Base-by-base conservation (phyloP, 345 rosid species). In the Geranium brycei region DNA sequence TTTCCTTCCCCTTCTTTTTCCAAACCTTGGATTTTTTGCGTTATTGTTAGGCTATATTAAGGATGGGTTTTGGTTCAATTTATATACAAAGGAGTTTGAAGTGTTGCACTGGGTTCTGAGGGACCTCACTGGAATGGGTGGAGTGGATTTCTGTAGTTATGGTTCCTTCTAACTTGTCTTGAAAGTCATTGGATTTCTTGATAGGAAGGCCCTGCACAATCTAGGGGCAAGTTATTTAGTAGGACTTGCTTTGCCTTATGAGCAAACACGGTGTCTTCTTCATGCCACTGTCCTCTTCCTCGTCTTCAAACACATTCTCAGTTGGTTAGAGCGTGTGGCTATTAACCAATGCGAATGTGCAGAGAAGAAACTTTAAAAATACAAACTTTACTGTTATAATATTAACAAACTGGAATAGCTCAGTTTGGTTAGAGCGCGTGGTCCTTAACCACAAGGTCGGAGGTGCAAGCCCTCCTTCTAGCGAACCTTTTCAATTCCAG, bases 311-410 rank as follows among this genome's bases (percentile, higher is more conserved):
- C 28, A 23, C 28, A 23, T 47, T 47, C 13, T 88, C 97, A 88
- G 89, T 75, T 83, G 97, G 88, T 72, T 85, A 86, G 91, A 85
- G 84, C 88, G 85, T 88, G 87, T 83, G 86, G 91, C 85, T 84
- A 81, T 86, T 86, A 88, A 91, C 93, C 85, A 80, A n/a, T n/a
- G n/a, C n/a, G n/a, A n/a, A n/a, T n/a, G n/a, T n/a, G n/a, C n/a
- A n/a, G n/a, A n/a, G n/a, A n/a, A n/a, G n/a, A n/a, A 23, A 2
- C 1, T 23, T 23, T 23, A 23, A 23, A 23, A 23, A 23, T 23
- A 23, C 28, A 23, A 23, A 23, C 2, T 23, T 23, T 23, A 23
- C 28, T 23, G 28, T 23, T 23, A 1, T 0, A 23, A 23, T 23
- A 23, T 23, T 23, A n/a, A 17, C n/a, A 59, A 58, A 80, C 78